Conservation (phyloP, 805 yeast genomes). For the Tetrapisispora namnaoensis region DNA sequence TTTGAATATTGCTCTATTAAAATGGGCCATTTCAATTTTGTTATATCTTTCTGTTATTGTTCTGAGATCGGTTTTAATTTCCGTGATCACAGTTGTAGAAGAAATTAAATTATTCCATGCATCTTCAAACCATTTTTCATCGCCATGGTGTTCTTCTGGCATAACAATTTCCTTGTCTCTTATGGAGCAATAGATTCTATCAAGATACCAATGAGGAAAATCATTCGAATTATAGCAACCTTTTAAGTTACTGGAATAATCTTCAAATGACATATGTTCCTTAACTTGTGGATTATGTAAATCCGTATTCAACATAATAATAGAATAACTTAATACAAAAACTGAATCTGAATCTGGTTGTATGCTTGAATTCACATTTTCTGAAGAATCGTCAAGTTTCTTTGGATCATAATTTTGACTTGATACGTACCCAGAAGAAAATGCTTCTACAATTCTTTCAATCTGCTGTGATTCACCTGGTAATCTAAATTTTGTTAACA, state of each 20-base stretch:
- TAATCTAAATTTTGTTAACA: slow-evolving; percentile 72
- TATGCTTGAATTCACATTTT: slow-evolving; percentile 32
- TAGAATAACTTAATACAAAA: slow-evolving; percentile 77
- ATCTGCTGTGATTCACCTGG: slow-evolving; percentile 97
- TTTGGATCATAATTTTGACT: slow-evolving; percentile 38
- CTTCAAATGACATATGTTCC: slow-evolving; percentile 80
- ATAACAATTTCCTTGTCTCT: slow-evolving; percentile 79
- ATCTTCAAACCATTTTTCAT: slow-evolving; percentile 83
- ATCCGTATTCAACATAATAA: slow-evolving; percentile 89
- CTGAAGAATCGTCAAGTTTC: slow-evolving; percentile 10
- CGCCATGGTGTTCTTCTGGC: slow-evolving; percentile 95
- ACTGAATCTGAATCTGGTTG: slow-evolving; percentile 76
- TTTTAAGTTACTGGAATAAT: slow-evolving; percentile 65
- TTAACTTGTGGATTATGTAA: slow-evolving; percentile 84
- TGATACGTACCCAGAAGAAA: slow-evolving; percentile 70
- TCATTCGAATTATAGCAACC: slow-evolving; percentile 68
- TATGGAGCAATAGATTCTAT: slow-evolving; percentile 69
- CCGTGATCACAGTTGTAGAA: slow-evolving; percentile 26
- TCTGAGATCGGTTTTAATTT: slow-evolving; percentile 15
- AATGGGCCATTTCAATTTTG: slow-evolving; percentile 35
- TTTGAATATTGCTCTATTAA: slow-evolving; percentile 65
- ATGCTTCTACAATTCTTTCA: slow-evolving; percentile 81
- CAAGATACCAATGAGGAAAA: slow-evolving; percentile 76
- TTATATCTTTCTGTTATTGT: slow-evolving; percentile 14
- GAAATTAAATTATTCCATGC: slow-evolving; percentile 62